These are phyloP conservation scores for Bipolaris cookei DNA, from an alignment of 2,329 filamentous ascomycete genomes.

Conservation along the genomic window DNA sequence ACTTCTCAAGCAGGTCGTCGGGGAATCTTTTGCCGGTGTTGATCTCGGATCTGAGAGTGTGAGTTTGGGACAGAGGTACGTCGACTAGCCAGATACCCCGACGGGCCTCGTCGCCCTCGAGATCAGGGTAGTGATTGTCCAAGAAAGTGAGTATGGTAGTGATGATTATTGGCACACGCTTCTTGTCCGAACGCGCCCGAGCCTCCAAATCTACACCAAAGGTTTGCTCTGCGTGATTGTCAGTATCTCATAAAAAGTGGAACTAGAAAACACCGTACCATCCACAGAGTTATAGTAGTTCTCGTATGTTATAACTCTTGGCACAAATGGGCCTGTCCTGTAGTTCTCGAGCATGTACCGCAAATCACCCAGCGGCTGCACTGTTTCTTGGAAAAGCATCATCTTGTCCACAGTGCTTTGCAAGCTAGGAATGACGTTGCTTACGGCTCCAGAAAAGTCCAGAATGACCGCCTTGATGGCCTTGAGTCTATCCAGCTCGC, in stretches of 20 bases:
- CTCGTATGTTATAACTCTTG: conserved; percentile 90
- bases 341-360: conserved; percentile 97
- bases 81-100: conserved; percentile 94
- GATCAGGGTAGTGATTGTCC: conserved; percentile 94
- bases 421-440: conserved; percentile 95
- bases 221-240: conserved; percentile 72
- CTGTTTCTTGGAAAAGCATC: conserved; percentile 98
- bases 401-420: conserved; percentile 97
- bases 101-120: conserved; percentile 93
- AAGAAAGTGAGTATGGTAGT: conserved; percentile 94
- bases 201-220: conserved; percentile 99
- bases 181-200: conserved; percentile 88
- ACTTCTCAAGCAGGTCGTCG: conserved; percentile 79
- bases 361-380: conserved; percentile 89
- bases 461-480: conserved; percentile 98
- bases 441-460: conserved; percentile 95
- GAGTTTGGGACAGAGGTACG: conserved; percentile 82
- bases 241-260: conserved; percentile 16
- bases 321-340: conserved; percentile 89
- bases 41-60: conserved; percentile 79
- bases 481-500: conserved; percentile 93
- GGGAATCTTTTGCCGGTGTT: conserved; percentile 86
- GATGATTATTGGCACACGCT: conserved; percentile 89
- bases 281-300: conserved; percentile 99
- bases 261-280: conserved; percentile 49